A percentile compares a stretch with the other conserved stretches of the same genome.
Evolutionary conservation across 1,139 yeast genomes (phyloP).

Genomic region (Debaryomyces psychrophilus): DNA sequence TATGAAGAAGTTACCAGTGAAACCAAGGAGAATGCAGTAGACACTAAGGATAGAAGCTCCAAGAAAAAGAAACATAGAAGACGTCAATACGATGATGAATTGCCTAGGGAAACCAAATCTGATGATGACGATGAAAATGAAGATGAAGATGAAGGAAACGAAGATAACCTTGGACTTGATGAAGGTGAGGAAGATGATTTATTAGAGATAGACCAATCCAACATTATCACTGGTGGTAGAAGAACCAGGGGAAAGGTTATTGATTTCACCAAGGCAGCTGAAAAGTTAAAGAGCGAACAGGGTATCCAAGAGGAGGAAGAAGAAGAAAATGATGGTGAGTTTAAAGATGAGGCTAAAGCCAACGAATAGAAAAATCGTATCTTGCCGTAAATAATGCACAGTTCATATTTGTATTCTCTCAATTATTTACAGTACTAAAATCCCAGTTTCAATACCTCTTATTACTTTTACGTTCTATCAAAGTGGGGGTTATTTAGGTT

Average conservation of each 20-base stretch:
- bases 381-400: no score
- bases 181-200: constrained; percentile 78
- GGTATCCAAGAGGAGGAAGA: constrained; percentile 48
- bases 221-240: constrained; percentile 81
- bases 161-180: constrained; percentile 55
- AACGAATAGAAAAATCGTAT: no score
- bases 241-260: constrained; percentile 90
- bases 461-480: no score
- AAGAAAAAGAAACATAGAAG: constrained; percentile 45
- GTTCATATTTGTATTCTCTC: no score
- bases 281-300: constrained; percentile 60
- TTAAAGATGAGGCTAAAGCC: constrained; percentile 7
- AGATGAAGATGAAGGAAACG: constrained; percentile 45
- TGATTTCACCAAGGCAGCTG: constrained; percentile 86
- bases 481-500: no score
- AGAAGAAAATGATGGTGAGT: constrained; percentile 12
- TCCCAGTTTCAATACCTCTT: no score
- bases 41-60: constrained; percentile 28
- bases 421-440: no score
- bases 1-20: constrained; percentile 18
- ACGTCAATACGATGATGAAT: constrained; percentile 37
- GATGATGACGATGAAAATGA: constrained; percentile 45
- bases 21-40: constrained; percentile 15
- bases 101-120: constrained; percentile 31
- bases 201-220: constrained; percentile 80